Evolutionary conservation across 352 stramenopile genomes (phyloP), one percentile per base, ranked within the genome.

Genomic region (Aphanomyces cochlioides): DNA sequence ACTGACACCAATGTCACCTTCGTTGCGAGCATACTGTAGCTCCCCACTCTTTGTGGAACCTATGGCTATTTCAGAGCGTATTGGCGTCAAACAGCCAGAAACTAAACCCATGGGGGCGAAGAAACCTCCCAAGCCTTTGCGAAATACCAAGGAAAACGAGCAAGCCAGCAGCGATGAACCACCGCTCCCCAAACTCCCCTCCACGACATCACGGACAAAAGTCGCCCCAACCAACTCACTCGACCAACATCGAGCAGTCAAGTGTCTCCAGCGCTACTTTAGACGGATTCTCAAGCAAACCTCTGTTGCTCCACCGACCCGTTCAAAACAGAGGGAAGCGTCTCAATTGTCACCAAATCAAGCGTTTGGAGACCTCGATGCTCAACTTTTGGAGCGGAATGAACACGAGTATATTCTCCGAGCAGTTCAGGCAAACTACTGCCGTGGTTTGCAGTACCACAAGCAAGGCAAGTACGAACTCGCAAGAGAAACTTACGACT

Each of bases 241-340:
- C 10, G 6, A 12, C 3, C 40, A 70, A 19, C 64, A 70, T 37
- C 64, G 53, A 4, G 64, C 64, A 0, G 64, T 45, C 54, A 70
- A 61, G 47, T 61, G 43, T 19, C 38, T 70, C 19, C 64, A 70
- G 54, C 48, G 64, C 17, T 70, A 70, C 54, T 70, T 70, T 63
- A 45, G 64, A 17, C 64, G 64, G 8, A 61, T 61, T 61, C 54
- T 61, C 48, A 70, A 70, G 15, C 40, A 64, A 47, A 13, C 64
- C 40, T 6, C 5, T 47, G 28, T 17, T 0, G 50, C 50, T 17
- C 7, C 15, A 36, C 50, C 19, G 50, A 28, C 28, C 28, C 0
- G 28, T 28, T 28, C 28, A 28, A 28, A 28, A 28, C 28, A 28
- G 28, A 28, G 28, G 28, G 28, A 28, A 28, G 28, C 28, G 2